These are phyloP conservation scores for Viola odorata DNA, from an alignment of 345 rosid species.

Conservation along the genomic window DNA sequence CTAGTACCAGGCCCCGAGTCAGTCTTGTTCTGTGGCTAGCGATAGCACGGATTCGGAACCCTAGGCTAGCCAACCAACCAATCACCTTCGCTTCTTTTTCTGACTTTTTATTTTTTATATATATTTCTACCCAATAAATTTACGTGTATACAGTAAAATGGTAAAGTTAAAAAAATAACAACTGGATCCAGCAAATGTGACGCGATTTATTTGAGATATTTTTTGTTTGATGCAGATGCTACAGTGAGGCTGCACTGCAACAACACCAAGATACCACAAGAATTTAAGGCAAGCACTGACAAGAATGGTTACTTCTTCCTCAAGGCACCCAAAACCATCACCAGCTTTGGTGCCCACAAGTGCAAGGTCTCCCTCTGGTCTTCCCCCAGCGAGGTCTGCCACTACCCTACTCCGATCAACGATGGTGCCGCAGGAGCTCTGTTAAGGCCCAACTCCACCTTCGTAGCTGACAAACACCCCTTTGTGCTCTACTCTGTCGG, in stretches of 20 bases:
- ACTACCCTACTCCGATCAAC: conserved; percentile 41
- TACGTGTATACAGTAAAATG: no score
- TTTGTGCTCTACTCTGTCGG: conserved; percentile 59
- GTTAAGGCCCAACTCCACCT: conserved; percentile 43
- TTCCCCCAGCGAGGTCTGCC: conserved; percentile 40
- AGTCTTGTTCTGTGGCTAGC: no score
- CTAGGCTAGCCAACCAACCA: no score
- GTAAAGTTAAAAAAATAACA: no score
- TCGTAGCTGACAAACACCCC: conserved; percentile 25
- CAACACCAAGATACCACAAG: conserved; percentile 37
- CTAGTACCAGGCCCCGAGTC: no score
- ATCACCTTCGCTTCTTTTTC: no score
- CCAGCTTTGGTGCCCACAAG: conserved; percentile 70
- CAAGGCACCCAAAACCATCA: conserved; percentile 59
- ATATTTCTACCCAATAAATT: no score
- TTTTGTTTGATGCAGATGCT: conserved; percentile 44
- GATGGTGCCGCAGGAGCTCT: conserved; percentile 52
- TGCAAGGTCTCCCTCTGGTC: conserved; percentile 54
- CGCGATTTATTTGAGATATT: no score
- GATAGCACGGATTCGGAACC: no score
- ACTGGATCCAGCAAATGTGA: no score
- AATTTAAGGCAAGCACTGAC: conserved; percentile 43
- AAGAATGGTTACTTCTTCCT: conserved; percentile 73
- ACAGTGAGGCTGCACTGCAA: conserved; percentile 65
- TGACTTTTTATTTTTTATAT: no score